Conservation (phyloP, 2,329 filamentous ascomycete genomes). For the Trichoderma breve region DNA sequence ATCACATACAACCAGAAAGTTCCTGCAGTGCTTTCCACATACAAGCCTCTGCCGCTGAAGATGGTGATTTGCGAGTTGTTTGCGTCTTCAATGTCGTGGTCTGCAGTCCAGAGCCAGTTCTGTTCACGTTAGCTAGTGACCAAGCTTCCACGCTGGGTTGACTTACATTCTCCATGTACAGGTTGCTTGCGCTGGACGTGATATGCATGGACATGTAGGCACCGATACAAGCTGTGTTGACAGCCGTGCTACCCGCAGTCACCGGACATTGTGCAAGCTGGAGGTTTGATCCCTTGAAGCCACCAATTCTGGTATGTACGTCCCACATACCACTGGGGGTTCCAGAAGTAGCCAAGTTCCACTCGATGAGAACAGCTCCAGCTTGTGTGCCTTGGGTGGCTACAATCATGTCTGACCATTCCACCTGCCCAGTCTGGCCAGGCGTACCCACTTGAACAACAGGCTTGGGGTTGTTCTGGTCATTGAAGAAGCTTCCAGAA, state of each 20-base stretch:
- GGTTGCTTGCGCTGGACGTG: slow-evolving; percentile 1
- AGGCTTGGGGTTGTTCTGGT: slow-evolving; percentile 3
- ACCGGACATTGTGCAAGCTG: slow-evolving; percentile 5
- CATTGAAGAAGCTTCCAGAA: slow-evolving; percentile 6
- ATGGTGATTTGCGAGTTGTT: slow-evolving; percentile 31
- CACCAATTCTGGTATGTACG: slow-evolving; percentile 6
- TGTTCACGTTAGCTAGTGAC: background rate
- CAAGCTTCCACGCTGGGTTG: background rate
- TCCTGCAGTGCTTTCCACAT: slow-evolving; percentile 28
- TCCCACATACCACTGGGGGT: slow-evolving; percentile 9
- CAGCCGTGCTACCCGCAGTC: background rate
- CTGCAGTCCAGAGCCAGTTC: slow-evolving; percentile 8
- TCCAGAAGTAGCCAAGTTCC: background rate
- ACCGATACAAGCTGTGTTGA: background rate
- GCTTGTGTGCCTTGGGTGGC: slow-evolving; percentile 1
- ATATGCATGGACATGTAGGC: slow-evolving; percentile 12
- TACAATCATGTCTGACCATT: slow-evolving; percentile 11
- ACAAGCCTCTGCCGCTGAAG: slow-evolving; percentile 37
- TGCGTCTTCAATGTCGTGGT: slow-evolving; percentile 12
- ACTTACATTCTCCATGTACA: slow-evolving; percentile 9
- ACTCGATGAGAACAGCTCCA: slow-evolving; percentile 3
- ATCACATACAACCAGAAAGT: slow-evolving; percentile 11
- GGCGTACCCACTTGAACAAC: slow-evolving; percentile 2
- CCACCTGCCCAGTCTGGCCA: slow-evolving; percentile 5
- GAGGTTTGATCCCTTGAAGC: slow-evolving; percentile 11